Base-by-base conservation (phyloP, 1,284 basidiomycete genomes). In the Marasmius sp. region DNA sequence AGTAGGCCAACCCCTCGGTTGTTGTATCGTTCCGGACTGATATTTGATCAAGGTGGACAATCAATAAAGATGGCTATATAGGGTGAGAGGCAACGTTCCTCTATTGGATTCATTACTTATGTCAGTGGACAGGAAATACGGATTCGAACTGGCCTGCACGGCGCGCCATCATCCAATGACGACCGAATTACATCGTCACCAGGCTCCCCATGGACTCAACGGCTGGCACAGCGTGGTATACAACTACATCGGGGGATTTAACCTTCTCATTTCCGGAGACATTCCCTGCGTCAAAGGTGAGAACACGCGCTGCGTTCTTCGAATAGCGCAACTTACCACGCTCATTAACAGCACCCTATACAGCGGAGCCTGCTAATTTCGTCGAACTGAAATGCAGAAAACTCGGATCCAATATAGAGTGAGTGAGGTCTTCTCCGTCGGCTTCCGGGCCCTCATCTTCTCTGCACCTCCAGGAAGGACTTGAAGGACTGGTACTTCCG, bases 191-290 rank as follows among this genome's bases (percentile, higher is more conserved):
- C 18, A 2, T n/a, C 27, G 12, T 27, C 37, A 6, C 12, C 57
- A 51, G 33, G n/a, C 11, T 22, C 52, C 16, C n/a, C 22, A 53
- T 39, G 48, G 56, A 16, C 33, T 48, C 22, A 52, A 36, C 36
- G 63, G 62, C 10, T 60, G 65, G 39, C 53, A 64, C 36, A 27
- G 66, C 37, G 65, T 70, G 20, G 61, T 70, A n/a, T 48, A 50
- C 11, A 64, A 64, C n/a, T 27, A 34, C 20, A 57, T 70, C 4
- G 66, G 65, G 6, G 68, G 68, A 20, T 58, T 68, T 6, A 64
- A 66, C 49, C 55, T 68, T 0, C 58, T 69, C 55, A 39, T 67
- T 39, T 54, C 65, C 4, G 66, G 62, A 36, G 22, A 51, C 18
- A 59, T 66, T 16, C 57, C 64, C 55, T 66, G 67, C 59, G 39